Evolutionary conservation across 305 asterid species (phyloP).

Genomic region (Fraxinus nigra): DNA sequence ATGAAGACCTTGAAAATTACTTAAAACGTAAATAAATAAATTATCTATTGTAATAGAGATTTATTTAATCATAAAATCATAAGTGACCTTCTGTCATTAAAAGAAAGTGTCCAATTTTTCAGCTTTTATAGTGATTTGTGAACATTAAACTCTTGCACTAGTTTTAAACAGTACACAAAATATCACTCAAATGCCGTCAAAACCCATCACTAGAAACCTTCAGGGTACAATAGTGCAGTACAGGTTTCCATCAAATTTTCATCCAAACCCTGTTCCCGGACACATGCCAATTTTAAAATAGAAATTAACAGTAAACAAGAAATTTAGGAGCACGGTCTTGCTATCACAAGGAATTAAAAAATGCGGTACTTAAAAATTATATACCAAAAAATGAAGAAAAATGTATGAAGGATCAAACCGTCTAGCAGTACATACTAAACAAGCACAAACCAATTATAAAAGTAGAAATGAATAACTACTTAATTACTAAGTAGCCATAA

Average conservation of each 20-base stretch:
- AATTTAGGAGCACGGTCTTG: background rate
- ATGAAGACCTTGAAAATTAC: background rate
- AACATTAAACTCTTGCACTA: background rate
- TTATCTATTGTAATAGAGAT: background rate
- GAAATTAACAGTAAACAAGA: background rate
- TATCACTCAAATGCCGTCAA: background rate
- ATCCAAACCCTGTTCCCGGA: background rate
- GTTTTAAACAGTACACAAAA: background rate
- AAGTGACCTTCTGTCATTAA: background rate
- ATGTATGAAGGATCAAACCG: background rate
- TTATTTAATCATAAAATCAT: background rate
- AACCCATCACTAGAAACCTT: background rate
- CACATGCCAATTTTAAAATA: background rate
- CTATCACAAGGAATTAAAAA: background rate
- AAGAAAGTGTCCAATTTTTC: background rate
- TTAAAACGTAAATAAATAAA: background rate
- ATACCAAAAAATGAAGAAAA: background rate
- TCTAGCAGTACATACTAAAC: background rate
- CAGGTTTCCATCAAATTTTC: background rate
- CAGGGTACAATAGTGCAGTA: background rate
- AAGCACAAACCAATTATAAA: slow-evolving; percentile 11
- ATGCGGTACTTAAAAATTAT: background rate
- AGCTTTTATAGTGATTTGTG: background rate
- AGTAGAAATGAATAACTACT: slow-evolving; percentile 1
- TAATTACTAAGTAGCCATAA: background rate